These are phyloP conservation scores for Baeospora myosura DNA, from an alignment of 1,284 basidiomycete species.

Conservation along the genomic window DNA sequence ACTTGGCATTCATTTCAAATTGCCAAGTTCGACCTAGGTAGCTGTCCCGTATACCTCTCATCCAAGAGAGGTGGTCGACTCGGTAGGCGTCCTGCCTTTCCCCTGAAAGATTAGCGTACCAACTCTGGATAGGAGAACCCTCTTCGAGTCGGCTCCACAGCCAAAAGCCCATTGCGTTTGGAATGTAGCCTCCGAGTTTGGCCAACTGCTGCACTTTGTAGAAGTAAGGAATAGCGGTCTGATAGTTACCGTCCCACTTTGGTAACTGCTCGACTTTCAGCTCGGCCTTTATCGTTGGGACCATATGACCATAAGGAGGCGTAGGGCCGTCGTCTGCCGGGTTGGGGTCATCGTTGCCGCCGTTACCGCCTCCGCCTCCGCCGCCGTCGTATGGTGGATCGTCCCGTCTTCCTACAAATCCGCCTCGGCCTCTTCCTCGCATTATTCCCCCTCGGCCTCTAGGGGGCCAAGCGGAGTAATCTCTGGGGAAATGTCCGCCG, in stretches of 20 bases:
- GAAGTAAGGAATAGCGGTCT: no score
- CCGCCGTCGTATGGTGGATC: no score
- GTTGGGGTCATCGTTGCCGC: no score
- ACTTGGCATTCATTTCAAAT: not conserved
- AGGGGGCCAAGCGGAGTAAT: no score
- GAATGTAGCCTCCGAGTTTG: not conserved
- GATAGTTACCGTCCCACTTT: slow-evolving; percentile 7
- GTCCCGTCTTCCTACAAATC: no score
- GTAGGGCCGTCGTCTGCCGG: no score
- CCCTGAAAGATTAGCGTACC: slow-evolving; percentile 1
- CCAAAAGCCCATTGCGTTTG: not conserved
- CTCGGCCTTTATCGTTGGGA: slow-evolving; percentile 3
- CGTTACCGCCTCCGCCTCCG: no score
- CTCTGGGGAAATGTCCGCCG: no score
- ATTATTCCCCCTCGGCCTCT: no score
- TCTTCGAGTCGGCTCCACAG: not conserved
- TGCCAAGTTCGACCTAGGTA: slow-evolving; percentile 7
- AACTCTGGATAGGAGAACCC: not conserved
- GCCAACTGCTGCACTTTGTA: no score
- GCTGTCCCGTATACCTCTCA: not conserved
- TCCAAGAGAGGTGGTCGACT: not conserved
- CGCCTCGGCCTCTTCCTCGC: no score
- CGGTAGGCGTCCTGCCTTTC: not conserved
- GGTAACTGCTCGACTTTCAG: slow-evolving; percentile 1
- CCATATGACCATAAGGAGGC: no score